phyloP scores from a whole-genome alignment of 305 asterid species.

The Monarda citriodora region DNA sequence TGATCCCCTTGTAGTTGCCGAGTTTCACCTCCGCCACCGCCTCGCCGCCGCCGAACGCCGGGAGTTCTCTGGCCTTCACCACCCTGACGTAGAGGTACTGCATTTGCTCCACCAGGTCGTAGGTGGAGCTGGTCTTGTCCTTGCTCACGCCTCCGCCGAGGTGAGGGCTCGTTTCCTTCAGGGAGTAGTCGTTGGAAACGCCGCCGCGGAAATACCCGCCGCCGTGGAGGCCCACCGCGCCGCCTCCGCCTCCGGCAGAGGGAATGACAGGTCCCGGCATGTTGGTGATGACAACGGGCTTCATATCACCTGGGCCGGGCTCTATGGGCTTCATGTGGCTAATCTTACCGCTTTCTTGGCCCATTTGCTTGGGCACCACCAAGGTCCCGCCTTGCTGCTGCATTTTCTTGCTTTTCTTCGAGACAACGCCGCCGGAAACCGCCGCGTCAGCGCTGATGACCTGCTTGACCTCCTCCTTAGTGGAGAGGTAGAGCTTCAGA shows the following conservation, averaged over 20 bases:
- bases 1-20: slow-evolving; percentile 80
- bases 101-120: slow-evolving; percentile 90
- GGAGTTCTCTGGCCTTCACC: slow-evolving; percentile 63
- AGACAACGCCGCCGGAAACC: background rate
- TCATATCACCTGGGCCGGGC: slow-evolving; percentile 54
- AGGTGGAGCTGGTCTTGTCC: slow-evolving; percentile 69
- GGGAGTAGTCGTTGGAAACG: slow-evolving; percentile 45
- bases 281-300: slow-evolving; percentile 68
- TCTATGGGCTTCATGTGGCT: slow-evolving; percentile 49
- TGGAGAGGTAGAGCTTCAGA: slow-evolving; percentile 68
- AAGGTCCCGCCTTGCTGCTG: slow-evolving; percentile 50
- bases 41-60: slow-evolving; percentile 58
- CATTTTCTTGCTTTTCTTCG: slow-evolving; percentile 68
- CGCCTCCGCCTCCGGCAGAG: slow-evolving; percentile 28
- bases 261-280: slow-evolving; percentile 48
- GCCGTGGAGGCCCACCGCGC: slow-evolving; percentile 1
- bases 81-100: slow-evolving; percentile 75
- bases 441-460: slow-evolving; percentile 16
- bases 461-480: slow-evolving; percentile 66
- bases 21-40: slow-evolving; percentile 86
- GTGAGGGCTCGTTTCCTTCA: slow-evolving; percentile 83
- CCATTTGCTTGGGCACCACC: slow-evolving; percentile 45
- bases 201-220: slow-evolving; percentile 38
- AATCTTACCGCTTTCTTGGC: slow-evolving; percentile 33
- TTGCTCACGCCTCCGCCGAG: slow-evolving; percentile 64